Conservation (phyloP, 371 early-diverging fungal genomes). For the Mortierella sp. region DNA sequence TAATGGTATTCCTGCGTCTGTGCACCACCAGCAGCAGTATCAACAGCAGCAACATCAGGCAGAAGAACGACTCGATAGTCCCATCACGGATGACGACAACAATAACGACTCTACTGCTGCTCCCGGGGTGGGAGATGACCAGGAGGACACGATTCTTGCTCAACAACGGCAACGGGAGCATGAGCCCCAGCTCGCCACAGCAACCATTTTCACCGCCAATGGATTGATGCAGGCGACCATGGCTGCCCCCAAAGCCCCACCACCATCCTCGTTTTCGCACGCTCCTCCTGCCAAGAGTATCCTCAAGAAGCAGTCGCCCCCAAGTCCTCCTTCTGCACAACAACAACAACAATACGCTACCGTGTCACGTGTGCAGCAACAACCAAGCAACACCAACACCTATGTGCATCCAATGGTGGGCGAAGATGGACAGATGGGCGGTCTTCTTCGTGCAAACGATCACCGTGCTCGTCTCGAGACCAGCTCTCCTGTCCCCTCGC, state of each 20-base stretch:
- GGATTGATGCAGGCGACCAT: slow-evolving; percentile 22
- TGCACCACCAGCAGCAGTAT: background rate
- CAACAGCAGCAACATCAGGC: background rate
- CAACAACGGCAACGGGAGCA: background rate
- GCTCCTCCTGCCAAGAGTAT: slow-evolving; percentile 16
- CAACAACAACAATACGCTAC: background rate
- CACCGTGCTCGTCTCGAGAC: slow-evolving; percentile 29
- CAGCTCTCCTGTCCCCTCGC: slow-evolving; percentile 16
- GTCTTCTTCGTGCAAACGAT: background rate
- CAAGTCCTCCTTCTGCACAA: background rate
- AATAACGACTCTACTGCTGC: background rate
- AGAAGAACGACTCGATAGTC: background rate
- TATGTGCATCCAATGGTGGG: slow-evolving; percentile 8
- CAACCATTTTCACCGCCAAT: slow-evolving; percentile 24
- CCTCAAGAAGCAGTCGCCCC: slow-evolving; percentile 26
- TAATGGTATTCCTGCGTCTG: background rate
- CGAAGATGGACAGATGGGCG: slow-evolving; percentile 7
- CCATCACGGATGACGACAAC: background rate
- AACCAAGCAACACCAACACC: background rate
- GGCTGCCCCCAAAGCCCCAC: slow-evolving; percentile 18
- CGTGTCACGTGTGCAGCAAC: background rate
- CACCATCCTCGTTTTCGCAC: background rate
- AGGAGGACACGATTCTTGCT: background rate
- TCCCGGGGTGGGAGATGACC: background rate
- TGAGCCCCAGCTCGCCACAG: background rate